Evolutionary conservation across 306 rosid genomes (phyloP).

Genomic region (Cucumis cinereus): DNA sequence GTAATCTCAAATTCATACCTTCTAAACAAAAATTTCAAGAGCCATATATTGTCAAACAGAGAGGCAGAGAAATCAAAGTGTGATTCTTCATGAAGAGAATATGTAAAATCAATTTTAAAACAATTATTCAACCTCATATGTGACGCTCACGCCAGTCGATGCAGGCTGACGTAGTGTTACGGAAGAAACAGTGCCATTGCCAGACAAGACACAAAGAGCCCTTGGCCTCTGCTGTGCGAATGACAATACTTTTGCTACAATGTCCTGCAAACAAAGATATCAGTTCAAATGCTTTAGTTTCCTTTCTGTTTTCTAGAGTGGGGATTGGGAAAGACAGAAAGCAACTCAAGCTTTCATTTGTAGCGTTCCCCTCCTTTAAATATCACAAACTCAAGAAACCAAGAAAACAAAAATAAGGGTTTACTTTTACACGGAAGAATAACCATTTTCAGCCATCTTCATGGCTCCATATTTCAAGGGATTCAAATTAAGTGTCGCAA

Average conservation of each 20-base stretch:
- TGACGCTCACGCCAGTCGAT: conserved; percentile 54
- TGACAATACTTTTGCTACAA: conserved; percentile 59
- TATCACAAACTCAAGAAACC: not conserved
- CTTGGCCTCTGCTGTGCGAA: conserved; percentile 84
- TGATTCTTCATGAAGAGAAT: not conserved
- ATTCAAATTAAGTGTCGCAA: not conserved
- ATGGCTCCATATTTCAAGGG: not conserved
- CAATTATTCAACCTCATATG: conserved; percentile 50
- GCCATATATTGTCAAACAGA: not conserved
- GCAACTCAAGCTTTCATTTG: not conserved
- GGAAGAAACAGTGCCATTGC: conserved; percentile 67
- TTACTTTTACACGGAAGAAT: not conserved
- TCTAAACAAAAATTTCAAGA: not conserved
- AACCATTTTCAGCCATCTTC: not conserved
- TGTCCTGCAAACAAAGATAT: conserved; percentile 49
- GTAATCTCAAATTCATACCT: not conserved
- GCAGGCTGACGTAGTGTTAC: conserved; percentile 82
- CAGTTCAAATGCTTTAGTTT: not conserved
- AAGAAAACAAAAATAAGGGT: not conserved
- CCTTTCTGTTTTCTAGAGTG: not conserved
- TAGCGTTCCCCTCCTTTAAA: not conserved
- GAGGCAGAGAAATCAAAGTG: conserved; percentile 1
- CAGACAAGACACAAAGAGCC: conserved; percentile 76
- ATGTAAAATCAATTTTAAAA: not conserved
- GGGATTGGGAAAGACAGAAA: not conserved